Conservation (phyloP, 306 rosid genomes). For the Betula pendula region DNA sequence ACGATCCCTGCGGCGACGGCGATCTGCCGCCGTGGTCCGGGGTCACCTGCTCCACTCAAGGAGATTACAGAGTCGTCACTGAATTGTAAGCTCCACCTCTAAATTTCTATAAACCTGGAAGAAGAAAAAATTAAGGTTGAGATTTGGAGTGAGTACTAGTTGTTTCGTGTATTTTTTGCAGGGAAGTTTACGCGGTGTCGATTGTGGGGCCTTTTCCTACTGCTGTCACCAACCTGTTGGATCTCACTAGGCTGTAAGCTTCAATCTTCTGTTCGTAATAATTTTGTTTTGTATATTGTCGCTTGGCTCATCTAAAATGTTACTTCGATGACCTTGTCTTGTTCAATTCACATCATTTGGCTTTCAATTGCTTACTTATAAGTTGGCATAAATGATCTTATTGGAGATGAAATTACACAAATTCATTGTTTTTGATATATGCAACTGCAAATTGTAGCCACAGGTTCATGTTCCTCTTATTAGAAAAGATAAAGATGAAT, state of each 20-base stretch:
- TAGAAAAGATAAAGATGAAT: neutral
- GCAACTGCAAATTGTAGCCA: neutral
- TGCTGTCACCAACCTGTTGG: conserved; percentile 95
- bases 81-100: conserved; percentile 58
- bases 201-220: conserved; percentile 99
- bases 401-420: neutral
- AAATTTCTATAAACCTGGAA: neutral
- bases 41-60: conserved; percentile 93
- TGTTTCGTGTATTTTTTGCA: conserved; percentile 31
- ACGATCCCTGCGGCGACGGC: conserved; percentile 97
- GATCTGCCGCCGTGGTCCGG: conserved; percentile 99
- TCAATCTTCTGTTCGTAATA: conserved; percentile 8
- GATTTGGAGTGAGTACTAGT: neutral
- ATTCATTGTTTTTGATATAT: neutral
- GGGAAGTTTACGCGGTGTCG: conserved; percentile 97
- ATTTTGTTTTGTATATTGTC: conserved; percentile 3
- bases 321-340: conserved; percentile 1
- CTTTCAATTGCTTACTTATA: neutral
- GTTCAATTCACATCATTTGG: neutral
- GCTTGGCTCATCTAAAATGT: conserved; percentile 2
- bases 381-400: neutral
- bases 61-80: conserved; percentile 95
- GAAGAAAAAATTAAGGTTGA: too few relatives aligned
- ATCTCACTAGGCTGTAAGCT: conserved; percentile 91
- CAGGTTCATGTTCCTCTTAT: neutral